Evolutionary conservation across 148 eudicot genomes (phyloP).

Genomic region (Euryodendron excelsum): DNA sequence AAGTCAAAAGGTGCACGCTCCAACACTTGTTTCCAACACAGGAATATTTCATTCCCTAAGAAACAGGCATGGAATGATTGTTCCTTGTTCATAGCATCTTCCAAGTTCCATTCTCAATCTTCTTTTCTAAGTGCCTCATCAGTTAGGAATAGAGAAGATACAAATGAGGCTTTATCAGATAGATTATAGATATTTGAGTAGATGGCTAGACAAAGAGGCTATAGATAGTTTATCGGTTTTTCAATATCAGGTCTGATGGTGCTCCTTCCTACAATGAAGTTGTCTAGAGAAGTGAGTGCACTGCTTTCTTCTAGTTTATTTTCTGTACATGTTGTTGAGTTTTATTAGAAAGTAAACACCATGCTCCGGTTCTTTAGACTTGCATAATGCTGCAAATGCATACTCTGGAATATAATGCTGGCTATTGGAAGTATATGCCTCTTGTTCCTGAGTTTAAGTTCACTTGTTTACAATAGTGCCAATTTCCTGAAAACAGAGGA

Average conservation of each 20-base stretch:
- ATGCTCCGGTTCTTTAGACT: background rate
- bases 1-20: slow-evolving; percentile 21
- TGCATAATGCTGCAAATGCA: no score
- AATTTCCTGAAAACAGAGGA: no score
- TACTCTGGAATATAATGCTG: no score
- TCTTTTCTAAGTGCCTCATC: slow-evolving; percentile 1
- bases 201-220: no score
- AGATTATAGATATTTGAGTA: background rate
- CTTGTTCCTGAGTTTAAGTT: background rate
- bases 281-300: background rate
- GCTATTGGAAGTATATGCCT: no score
- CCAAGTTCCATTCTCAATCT: background rate
- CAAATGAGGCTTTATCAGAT: background rate
- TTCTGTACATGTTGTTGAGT: slow-evolving; percentile 11
- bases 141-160: background rate
- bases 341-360: background rate
- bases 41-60: slow-evolving; percentile 19
- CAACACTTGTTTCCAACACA: slow-evolving; percentile 1
- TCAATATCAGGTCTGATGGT: background rate
- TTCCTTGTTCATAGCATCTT: slow-evolving; percentile 6
- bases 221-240: no score
- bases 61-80: slow-evolving; percentile 9
- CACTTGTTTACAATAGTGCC: no score
- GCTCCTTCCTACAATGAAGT: background rate
- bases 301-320: background rate